These are phyloP conservation scores for Scedosporium apiospermum DNA, from an alignment of 2,329 filamentous ascomycete genomes.

Conservation along the genomic window DNA sequence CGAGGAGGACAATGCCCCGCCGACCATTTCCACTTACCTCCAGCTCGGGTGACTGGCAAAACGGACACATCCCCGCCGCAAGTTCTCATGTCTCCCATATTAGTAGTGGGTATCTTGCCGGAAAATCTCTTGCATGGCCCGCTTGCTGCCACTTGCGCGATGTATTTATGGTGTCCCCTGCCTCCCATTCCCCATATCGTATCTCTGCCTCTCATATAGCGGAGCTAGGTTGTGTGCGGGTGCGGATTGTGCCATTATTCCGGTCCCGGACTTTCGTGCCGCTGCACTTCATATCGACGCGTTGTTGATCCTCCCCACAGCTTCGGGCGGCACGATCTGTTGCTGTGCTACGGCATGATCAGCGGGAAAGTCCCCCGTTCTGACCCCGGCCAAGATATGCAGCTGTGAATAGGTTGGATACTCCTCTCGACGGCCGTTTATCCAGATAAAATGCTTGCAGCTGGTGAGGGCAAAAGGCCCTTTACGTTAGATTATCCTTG, in stretches of 20 bases:
- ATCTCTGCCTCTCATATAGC: too few species aligned
- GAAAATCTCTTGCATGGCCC: background rate
- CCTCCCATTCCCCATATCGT: background rate
- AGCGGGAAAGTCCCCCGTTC: background rate
- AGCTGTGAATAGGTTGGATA: background rate
- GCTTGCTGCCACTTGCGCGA: background rate
- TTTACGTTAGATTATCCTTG: background rate
- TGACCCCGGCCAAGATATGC: background rate
- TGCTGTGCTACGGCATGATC: background rate
- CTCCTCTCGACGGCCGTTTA: background rate
- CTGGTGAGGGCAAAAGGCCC: background rate
- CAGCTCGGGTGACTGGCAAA: too few species aligned
- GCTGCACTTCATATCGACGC: background rate
- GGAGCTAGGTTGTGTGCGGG: too few species aligned
- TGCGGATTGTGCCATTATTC: background rate
- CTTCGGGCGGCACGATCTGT: background rate
- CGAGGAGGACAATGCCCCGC: too few species aligned
- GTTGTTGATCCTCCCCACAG: background rate
- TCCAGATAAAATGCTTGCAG: background rate
- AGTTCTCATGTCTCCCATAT: background rate
- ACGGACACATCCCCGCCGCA: background rate
- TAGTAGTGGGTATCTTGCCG: background rate
- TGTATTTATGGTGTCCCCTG: background rate
- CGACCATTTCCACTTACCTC: too few species aligned
- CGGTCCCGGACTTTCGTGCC: background rate